Evolutionary conservation across 2,329 filamentous ascomycete genomes (phyloP).

Genomic region (Amauroascus verrucosus): DNA sequence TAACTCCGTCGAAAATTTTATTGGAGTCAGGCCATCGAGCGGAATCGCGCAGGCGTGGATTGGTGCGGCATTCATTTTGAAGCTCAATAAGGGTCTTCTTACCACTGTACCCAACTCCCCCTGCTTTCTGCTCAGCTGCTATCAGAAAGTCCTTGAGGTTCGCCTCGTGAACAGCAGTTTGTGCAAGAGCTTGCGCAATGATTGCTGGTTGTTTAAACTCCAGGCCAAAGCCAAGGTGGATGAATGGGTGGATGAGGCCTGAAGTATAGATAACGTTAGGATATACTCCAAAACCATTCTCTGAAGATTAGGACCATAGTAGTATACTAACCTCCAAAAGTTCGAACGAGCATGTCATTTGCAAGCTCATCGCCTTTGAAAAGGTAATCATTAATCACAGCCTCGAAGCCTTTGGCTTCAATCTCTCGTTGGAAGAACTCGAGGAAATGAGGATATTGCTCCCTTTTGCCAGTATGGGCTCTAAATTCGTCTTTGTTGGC

Average conservation of each 20-base stretch:
- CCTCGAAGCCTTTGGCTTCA: slow-evolving; percentile 50
- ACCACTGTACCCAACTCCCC: slow-evolving; percentile 23
- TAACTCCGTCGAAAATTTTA: slow-evolving; percentile 58
- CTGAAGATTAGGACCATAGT: background rate
- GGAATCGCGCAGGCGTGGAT: slow-evolving; percentile 49
- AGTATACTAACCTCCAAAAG: slow-evolving; percentile 49
- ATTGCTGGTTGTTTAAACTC: slow-evolving; percentile 75
- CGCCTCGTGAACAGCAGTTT: slow-evolving; percentile 58
- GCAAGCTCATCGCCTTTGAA: slow-evolving; percentile 56
- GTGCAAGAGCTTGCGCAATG: slow-evolving; percentile 67
- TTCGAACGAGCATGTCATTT: slow-evolving; percentile 57
- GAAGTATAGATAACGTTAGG: slow-evolving; percentile 1
- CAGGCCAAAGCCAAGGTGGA: slow-evolving; percentile 75
- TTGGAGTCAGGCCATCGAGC: slow-evolving; percentile 47
- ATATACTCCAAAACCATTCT: background rate
- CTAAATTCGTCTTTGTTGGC: slow-evolving; percentile 47
- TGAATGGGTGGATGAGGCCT: slow-evolving; percentile 68
- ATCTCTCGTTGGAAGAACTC: slow-evolving; percentile 68
- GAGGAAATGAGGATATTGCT: slow-evolving; percentile 64
- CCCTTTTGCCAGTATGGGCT: slow-evolving; percentile 51
- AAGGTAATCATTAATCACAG: slow-evolving; percentile 55
- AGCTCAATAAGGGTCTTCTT: slow-evolving; percentile 46
- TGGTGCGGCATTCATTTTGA: slow-evolving; percentile 47
- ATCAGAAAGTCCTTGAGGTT: slow-evolving; percentile 45
- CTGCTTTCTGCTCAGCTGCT: slow-evolving; percentile 28